Conservation (phyloP, 2,329 filamentous ascomycete species). For the Diaporthe vexans region DNA sequence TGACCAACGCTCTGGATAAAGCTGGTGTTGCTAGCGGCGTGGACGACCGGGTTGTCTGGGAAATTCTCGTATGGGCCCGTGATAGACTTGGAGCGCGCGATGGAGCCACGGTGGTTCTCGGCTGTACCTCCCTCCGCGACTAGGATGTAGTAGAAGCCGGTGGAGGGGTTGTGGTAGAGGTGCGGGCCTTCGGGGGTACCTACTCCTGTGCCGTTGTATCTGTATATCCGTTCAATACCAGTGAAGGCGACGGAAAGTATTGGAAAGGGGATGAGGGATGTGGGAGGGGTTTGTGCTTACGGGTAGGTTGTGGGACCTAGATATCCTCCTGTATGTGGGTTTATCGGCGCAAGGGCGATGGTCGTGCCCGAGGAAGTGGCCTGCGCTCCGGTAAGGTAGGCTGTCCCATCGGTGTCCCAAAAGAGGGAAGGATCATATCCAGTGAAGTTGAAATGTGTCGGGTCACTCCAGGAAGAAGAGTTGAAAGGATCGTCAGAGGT, state of each 20-base stretch:
- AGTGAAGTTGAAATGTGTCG: slow-evolving; percentile 54
- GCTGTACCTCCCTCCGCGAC: slow-evolving; percentile 61
- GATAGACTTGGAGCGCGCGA: slow-evolving; percentile 46
- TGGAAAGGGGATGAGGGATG: too few species aligned
- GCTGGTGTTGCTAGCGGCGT: slow-evolving; percentile 43
- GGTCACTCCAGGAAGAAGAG: slow-evolving; percentile 47
- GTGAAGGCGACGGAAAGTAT: background rate
- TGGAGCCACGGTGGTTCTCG: slow-evolving; percentile 48
- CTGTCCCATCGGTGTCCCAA: slow-evolving; percentile 54
- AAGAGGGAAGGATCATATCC: slow-evolving; percentile 65
- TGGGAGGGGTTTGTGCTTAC: background rate
- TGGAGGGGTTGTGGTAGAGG: slow-evolving; percentile 57
- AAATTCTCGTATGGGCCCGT: slow-evolving; percentile 50
- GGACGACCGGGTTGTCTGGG: slow-evolving; percentile 52
- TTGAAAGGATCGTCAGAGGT: slow-evolving; percentile 45
- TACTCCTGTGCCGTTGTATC: slow-evolving; percentile 51
- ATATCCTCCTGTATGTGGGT: slow-evolving; percentile 43
- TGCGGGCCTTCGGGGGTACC: slow-evolving; percentile 55
- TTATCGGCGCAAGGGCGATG: slow-evolving; percentile 43
- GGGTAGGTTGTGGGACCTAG: background rate
- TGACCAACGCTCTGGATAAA: slow-evolving; percentile 46
- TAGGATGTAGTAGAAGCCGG: slow-evolving; percentile 60
- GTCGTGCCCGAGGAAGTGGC: slow-evolving; percentile 34
- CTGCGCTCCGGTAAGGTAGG: slow-evolving; percentile 51
- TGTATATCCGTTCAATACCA: slow-evolving; percentile 43